Base-by-base conservation (phyloP, 2,329 filamentous ascomycete species). In the Massarina eburnea region DNA sequence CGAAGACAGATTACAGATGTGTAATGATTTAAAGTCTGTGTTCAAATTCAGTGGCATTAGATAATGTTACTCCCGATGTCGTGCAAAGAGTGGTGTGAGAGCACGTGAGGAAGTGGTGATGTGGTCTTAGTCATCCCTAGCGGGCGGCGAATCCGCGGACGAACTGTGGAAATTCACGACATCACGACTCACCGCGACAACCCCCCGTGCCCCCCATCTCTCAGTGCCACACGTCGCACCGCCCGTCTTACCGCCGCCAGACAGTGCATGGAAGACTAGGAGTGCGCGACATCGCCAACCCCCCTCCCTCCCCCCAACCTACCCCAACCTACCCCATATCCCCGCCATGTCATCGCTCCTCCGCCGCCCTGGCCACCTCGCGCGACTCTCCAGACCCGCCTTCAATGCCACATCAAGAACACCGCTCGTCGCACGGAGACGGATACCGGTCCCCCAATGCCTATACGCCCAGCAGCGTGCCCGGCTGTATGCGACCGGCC, bases 311-410 rank as follows among this genome's bases (percentile, higher is more conserved):
- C 32, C 46, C 50, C 36, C n/a, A n/a, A n/a, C n/a, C n/a, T n/a
- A n/a, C n/a, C n/a, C n/a, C n/a, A n/a, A n/a, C n/a, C n/a, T n/a
- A n/a, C n/a, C n/a, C n/a, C n/a, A n/a, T n/a, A n/a, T n/a, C 61
- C 69, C 68, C 72, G 76, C 68, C 71, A 88, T 88, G 85, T 83
- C 83, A 68, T 81, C 81, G 62, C 75, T 85, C 62, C 73, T 87
- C 57, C 81, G 84, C 69, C 82, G 83, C 70, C 80, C 84, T 68
- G 81, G 82, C 75, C 80, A 82, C 69, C 73, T 88, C 67, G 81
- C 82, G 72, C 79, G 80, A 68, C 76, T 83, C 64, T 80, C 81
- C 48, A 80, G 79, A 69, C 73, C 79, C 57, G 77, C 78, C 55
- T 73, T 80, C 62, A 77, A 78, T 63, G 72, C 74, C 59, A 71